phyloP scores from a whole-genome alignment of 331 rosid species.

The Phaseolus coccineus region DNA sequence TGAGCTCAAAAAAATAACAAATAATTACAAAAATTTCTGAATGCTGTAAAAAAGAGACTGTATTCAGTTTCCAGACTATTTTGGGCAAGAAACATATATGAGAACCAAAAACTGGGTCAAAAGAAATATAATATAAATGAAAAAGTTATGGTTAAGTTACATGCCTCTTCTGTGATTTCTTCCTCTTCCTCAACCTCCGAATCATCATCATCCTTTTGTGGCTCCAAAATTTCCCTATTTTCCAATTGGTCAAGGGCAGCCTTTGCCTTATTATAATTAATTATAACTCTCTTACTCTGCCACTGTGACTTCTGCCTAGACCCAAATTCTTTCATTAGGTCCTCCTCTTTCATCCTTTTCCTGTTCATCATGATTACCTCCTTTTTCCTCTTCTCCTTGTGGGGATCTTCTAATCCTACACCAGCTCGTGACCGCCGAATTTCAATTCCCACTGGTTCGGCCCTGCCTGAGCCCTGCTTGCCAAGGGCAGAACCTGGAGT shows the following conservation, averaged over 20 bases:
- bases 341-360: conserved; percentile 67
- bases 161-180: conserved; percentile 82
- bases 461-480: conserved; percentile 76
- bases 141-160: conserved; percentile 22
- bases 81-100: conserved; percentile 27
- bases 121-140: conserved; percentile 9
- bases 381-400: conserved; percentile 77
- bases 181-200: conserved; percentile 71
- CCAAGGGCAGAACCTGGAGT: conserved; percentile 88
- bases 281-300: conserved; percentile 66
- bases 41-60: conserved; percentile 21
- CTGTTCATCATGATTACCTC: conserved; percentile 53
- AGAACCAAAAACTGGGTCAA: conserved; percentile 30
- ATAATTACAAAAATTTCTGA: background rate
- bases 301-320: conserved; percentile 84
- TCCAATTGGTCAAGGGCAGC: conserved; percentile 89
- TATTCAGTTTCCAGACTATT: conserved; percentile 2
- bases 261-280: conserved; percentile 77
- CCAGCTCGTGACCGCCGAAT: conserved; percentile 94
- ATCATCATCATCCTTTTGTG: conserved; percentile 69
- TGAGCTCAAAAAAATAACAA: background rate
- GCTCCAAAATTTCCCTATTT: conserved; percentile 72
- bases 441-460: conserved; percentile 81
- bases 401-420: conserved; percentile 72
- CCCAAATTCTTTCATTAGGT: conserved; percentile 81